A percentile compares a stretch with the other conserved stretches of the same genome.
These are phyloP conservation scores for Sporothrix protearum DNA, from an alignment of 2,329 filamentous ascomycete genomes.

Conservation along the genomic window DNA sequence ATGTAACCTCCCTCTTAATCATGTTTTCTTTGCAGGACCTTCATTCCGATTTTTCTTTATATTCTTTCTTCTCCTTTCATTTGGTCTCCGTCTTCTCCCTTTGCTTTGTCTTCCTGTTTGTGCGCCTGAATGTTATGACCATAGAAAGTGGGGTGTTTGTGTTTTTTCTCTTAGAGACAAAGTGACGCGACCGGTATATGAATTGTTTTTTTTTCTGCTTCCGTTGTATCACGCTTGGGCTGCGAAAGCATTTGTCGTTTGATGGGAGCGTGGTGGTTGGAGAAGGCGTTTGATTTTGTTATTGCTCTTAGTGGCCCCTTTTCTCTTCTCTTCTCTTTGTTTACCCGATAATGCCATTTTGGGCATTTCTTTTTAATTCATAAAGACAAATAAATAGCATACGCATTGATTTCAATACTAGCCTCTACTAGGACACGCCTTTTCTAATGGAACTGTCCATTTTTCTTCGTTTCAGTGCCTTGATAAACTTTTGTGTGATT, in stretches of 20 bases:
- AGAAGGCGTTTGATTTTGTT: neutral
- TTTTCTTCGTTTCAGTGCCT: too few relatives aligned
- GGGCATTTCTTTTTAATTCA: neutral
- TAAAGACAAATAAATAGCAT: constrained; percentile 9
- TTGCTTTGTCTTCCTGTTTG: neutral
- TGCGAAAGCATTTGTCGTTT: neutral
- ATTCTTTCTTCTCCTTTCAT: neutral
- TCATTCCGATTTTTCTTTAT: neutral
- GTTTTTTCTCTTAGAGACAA: neutral
- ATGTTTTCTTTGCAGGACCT: constrained; percentile 7
- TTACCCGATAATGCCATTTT: neutral
- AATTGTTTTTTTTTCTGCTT: neutral
- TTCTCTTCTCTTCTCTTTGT: neutral
- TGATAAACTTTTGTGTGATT: too few relatives aligned
- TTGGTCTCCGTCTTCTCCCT: neutral
- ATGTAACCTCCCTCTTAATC: constrained; percentile 7
- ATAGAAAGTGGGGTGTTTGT: constrained; percentile 14
- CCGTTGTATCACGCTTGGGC: constrained; percentile 8
- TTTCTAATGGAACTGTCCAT: too few relatives aligned
- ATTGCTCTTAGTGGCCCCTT: neutral
- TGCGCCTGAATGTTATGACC: constrained; percentile 17
- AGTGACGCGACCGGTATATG: constrained; percentile 10
- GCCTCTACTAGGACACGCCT: too few relatives aligned
- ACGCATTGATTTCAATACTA: neutral
- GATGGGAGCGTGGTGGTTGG: neutral